Evolutionary conservation across 495 filamentous ascomycete species (phyloP).

Genomic region (Tuber umbilicatum): DNA sequence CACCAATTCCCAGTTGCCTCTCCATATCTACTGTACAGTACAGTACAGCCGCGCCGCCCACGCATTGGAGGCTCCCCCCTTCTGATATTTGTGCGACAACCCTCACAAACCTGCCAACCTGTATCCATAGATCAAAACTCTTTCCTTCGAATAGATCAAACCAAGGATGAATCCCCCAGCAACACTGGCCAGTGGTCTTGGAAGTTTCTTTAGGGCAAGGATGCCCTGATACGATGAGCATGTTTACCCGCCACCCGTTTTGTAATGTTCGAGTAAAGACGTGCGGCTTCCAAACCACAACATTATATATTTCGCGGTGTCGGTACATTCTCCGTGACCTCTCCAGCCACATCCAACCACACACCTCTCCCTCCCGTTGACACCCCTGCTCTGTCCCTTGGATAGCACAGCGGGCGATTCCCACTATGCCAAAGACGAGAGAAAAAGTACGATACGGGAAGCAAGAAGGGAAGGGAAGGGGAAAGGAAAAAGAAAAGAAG

Average conservation of each 20-base stretch:
- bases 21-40: background rate
- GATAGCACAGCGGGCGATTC: constrained; percentile 12
- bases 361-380: constrained; percentile 21
- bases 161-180: background rate
- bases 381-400: constrained; percentile 26
- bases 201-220: background rate
- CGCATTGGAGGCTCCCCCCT: no score
- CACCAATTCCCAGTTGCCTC: background rate
- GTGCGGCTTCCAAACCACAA: constrained; percentile 17
- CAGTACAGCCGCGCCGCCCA: no score
- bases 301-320: constrained; percentile 16
- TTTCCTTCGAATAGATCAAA: no score
- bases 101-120: background rate
- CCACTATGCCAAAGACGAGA: constrained; percentile 17
- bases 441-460: no score
- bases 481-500: background rate
- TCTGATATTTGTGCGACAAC: background rate
- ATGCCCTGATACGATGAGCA: background rate
- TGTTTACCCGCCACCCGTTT: constrained; percentile 35
- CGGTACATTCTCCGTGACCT: constrained; percentile 28
- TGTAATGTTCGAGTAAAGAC: constrained; percentile 28
- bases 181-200: background rate
- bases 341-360: constrained; percentile 35
- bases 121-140: background rate
- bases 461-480: background rate